Evolutionary conservation across 495 filamentous ascomycete species (phyloP).

Genomic region (Articulospora tetracladia): DNA sequence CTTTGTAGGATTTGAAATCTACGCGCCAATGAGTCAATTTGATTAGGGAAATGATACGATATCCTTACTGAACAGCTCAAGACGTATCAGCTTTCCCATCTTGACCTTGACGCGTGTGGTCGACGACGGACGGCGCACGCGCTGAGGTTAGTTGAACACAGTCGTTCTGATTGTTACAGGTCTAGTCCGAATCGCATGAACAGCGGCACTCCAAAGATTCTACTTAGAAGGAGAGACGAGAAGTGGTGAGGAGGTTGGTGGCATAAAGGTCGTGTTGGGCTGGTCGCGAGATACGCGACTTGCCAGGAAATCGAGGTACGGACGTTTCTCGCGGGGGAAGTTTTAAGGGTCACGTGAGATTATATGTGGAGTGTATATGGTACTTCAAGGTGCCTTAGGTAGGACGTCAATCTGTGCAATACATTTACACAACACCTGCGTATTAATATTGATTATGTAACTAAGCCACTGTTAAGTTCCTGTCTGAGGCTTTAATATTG

Average conservation of each 20-base stretch:
- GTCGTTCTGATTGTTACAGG: not conserved
- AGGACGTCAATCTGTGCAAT: no score
- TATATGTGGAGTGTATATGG: no score
- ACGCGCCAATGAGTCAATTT: slow-evolving; percentile 8
- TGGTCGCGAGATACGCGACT: not conserved
- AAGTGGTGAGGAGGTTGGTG: not conserved
- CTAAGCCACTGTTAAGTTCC: no score
- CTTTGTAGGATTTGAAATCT: slow-evolving; percentile 99
- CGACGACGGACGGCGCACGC: slow-evolving; percentile 14
- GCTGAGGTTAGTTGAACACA: not conserved
- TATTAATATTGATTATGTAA: no score
- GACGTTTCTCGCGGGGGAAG: not conserved
- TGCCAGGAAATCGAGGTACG: not conserved
- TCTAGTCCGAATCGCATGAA: not conserved
- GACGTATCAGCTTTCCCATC: slow-evolving; percentile 84
- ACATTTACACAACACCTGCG: no score
- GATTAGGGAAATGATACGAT: not conserved
- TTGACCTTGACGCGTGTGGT: slow-evolving; percentile 23
- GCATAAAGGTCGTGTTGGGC: not conserved
- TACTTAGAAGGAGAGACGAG: not conserved
- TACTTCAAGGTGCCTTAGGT: no score
- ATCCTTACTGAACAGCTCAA: slow-evolving; percentile 87
- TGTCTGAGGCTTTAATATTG: no score
- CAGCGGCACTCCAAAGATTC: not conserved
- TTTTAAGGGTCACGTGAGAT: not conserved